Evolutionary conservation across 78 protist species (phyloP).

Genomic region (Bodo saltans): DNA sequence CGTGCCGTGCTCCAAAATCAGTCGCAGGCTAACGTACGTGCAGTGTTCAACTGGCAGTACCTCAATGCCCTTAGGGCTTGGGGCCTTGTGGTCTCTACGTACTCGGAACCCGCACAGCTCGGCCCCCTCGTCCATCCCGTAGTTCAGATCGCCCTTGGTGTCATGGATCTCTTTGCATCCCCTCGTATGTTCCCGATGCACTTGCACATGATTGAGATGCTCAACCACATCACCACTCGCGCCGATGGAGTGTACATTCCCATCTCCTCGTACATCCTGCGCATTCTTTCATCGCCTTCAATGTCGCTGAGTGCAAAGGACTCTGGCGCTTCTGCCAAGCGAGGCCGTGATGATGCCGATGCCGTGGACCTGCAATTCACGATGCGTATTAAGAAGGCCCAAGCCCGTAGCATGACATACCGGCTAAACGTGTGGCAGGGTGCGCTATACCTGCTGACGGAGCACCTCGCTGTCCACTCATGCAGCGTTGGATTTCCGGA

Average conservation of each 20-base stretch:
- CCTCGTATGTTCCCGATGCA: conserved; percentile 62
- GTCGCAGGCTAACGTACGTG: not conserved
- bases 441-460: conserved; percentile 20
- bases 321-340: not conserved
- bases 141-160: conserved; percentile 56
- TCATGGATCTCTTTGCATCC: conserved; percentile 20
- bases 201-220: conserved; percentile 40
- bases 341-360: not conserved
- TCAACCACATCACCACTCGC: conserved; percentile 40
- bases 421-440: conserved; percentile 35
- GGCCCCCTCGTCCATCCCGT: conserved; percentile 60
- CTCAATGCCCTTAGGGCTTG: conserved; percentile 65
- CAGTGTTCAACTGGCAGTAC: conserved; percentile 82
- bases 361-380: conserved; percentile 36
- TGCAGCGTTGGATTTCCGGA: conserved; percentile 74
- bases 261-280: conserved; percentile 40
- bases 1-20: conserved; percentile 48
- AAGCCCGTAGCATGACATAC: conserved; percentile 13
- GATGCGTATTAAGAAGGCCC: conserved; percentile 18
- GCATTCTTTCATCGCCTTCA: not conserved
- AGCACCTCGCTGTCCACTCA: conserved; percentile 30
- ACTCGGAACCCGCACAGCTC: conserved; percentile 37
- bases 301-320: not conserved
- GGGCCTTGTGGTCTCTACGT: conserved; percentile 51
- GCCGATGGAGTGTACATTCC: conserved; percentile 42